Conservation (phyloP, 768 basidiomycete species). For the Phanerodontia chrysosporium region DNA sequence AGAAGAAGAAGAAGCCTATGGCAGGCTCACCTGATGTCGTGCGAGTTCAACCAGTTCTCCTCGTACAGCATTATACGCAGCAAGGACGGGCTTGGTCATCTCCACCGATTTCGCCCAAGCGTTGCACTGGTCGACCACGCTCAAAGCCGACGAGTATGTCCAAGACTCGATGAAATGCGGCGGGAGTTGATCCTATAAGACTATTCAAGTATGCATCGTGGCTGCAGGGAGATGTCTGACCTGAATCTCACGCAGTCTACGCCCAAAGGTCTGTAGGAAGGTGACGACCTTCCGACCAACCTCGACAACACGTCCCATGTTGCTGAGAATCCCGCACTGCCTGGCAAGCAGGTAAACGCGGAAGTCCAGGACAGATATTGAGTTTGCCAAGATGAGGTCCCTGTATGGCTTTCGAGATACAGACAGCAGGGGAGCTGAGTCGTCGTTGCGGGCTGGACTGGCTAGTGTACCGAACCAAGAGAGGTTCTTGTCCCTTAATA, state of each 20-base stretch:
- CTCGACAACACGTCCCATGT: slow-evolving; percentile 63
- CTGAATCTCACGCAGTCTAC: slow-evolving; percentile 69
- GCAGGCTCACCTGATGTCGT: slow-evolving; percentile 67
- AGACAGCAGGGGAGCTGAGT: slow-evolving; percentile 77
- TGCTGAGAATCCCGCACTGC: slow-evolving; percentile 74
- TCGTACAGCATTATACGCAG: slow-evolving; percentile 66
- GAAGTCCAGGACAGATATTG: slow-evolving; percentile 92
- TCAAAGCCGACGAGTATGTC: slow-evolving; percentile 87
- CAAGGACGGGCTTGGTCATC: slow-evolving; percentile 42
- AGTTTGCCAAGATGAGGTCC: slow-evolving; percentile 83
- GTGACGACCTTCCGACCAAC: slow-evolving; percentile 64
- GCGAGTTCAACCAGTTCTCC: slow-evolving; percentile 92
- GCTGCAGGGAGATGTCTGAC: slow-evolving; percentile 35
- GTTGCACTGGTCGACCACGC: slow-evolving; percentile 76
- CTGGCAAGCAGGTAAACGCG: slow-evolving; percentile 85
- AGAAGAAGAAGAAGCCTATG: neutral
- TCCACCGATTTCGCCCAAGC: slow-evolving; percentile 54
- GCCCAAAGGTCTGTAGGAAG: slow-evolving; percentile 76
- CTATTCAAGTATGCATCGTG: neutral
- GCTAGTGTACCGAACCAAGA: slow-evolving; percentile 93
- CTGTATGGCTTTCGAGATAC: slow-evolving; percentile 79
- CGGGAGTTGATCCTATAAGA: slow-evolving; percentile 45
- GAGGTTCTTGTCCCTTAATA: slow-evolving; percentile 73
- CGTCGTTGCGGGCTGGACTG: slow-evolving; percentile 64
- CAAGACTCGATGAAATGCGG: slow-evolving; percentile 86